Evolutionary conservation across 345 rosid species (phyloP), one percentile per base, ranked within the genome.

Genomic region (Gossypium ekmanianum): DNA sequence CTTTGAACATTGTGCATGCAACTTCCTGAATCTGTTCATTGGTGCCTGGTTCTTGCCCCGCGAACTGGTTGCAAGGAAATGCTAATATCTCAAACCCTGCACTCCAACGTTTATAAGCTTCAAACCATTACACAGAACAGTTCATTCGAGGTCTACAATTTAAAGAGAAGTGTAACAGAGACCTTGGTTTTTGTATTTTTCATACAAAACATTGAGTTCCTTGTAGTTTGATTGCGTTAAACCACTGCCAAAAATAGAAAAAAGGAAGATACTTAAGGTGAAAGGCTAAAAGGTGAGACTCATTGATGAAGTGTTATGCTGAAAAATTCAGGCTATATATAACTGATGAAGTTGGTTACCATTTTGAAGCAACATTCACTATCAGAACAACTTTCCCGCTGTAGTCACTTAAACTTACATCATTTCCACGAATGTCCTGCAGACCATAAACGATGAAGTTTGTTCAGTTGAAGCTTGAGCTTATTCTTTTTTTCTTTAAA

Each of bases 31-130:
- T 94, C 79, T 91, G 89, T 79, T 89, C 94, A 77, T 85, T 94
- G 84, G 56, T 87, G 65, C 97, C 98, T n/a, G 94, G 98, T 75
- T 94, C 98, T 82, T 94, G 98, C 64, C 94, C 91, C 1, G 80
- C 86, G 81, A 94, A 94, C 82, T 92, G 98, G 85, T 94, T 94
- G 88, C 98, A 94, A 6, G 98, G 97, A 81, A 92, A 94, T 73
- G 97, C 97, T 58, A 92, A 78, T 84, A 94, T 89, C 84, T 92
- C 97, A 77, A 94, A 83, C 14, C 94, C 98, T 94, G 84, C 17
- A 18, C 41, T 34, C 7, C 22, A 74, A 50, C n/a, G 57, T 18
- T 63, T 44, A 64, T 54, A 50, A 43, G 72, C 24, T 64, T 68
- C 45, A 51, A 74, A 18, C 10, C 29, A 29, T 18, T 16, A 63